These are phyloP conservation scores for Fusarium annulatum DNA, from an alignment of 2,329 filamentous ascomycete species.

Conservation along the genomic window DNA sequence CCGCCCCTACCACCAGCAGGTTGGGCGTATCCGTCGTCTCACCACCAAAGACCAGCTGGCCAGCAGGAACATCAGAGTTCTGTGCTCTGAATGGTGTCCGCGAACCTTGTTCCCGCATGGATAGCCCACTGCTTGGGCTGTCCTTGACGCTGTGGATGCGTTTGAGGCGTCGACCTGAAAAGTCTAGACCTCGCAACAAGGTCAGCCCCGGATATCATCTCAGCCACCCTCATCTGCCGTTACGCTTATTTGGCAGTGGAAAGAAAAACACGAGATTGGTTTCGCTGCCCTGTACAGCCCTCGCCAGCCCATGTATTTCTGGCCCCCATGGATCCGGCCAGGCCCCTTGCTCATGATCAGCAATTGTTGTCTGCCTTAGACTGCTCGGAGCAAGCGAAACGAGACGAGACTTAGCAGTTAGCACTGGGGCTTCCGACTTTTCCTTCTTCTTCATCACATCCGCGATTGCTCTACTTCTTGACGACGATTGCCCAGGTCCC, in stretches of 20 bases:
- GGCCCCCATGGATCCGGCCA: constrained; percentile 9
- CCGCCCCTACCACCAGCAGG: constrained; percentile 33
- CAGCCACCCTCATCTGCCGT: constrained; percentile 44
- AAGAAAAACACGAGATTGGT: constrained; percentile 19
- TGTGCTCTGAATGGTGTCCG: constrained; percentile 10
- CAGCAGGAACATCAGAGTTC: constrained; percentile 30
- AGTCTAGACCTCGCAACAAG: constrained; percentile 39
- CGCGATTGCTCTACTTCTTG: constrained; percentile 1
- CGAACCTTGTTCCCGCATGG: neutral
- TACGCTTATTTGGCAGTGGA: constrained; percentile 24
- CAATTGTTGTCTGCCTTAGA: constrained; percentile 11
- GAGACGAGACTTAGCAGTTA: neutral
- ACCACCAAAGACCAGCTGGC: constrained; percentile 32
- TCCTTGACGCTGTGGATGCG: constrained; percentile 30
- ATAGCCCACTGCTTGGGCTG: neutral
- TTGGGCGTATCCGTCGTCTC: constrained; percentile 35
- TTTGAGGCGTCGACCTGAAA: constrained; percentile 26
- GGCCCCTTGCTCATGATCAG: constrained; percentile 32
- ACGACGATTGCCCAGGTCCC: constrained; percentile 3
- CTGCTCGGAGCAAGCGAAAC: neutral
- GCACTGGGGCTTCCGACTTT: constrained; percentile 6
- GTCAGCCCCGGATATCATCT: constrained; percentile 44
- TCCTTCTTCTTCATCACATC: constrained; percentile 12
- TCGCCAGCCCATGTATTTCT: constrained; percentile 7
- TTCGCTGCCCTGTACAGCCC: neutral